Percentiles rank a stretch among this genome's conserved stretches.
These are phyloP conservation scores for Ambrosia trifida DNA, from an alignment of 129 eudicot species.

Conservation along the genomic window DNA sequence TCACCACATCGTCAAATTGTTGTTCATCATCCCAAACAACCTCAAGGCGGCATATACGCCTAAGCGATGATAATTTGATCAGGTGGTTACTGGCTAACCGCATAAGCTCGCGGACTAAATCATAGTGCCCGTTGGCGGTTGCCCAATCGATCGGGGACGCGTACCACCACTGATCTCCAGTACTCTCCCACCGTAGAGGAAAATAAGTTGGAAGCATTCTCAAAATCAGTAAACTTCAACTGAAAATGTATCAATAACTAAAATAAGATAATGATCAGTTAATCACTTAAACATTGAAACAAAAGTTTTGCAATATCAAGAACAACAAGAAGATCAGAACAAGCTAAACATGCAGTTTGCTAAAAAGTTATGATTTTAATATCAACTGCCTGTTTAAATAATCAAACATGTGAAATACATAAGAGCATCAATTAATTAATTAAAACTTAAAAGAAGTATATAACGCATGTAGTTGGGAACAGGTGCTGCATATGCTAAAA, in stretches of 20 bases:
- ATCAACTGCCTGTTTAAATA: too few relatives aligned
- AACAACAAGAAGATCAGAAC: not conserved
- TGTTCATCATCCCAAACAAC: slow-evolving; percentile 93
- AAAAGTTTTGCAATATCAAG: not conserved
- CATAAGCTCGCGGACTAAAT: slow-evolving; percentile 83
- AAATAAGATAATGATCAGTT: slow-evolving; percentile 14
- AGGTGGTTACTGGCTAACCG: slow-evolving; percentile 83
- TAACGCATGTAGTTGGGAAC: too few relatives aligned
- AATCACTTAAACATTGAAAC: not conserved
- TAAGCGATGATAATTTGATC: slow-evolving; percentile 72
- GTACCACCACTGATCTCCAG: slow-evolving; percentile 99
- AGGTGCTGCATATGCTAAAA: too few relatives aligned
- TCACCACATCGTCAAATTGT: slow-evolving; percentile 77
- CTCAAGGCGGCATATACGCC: slow-evolving; percentile 86
- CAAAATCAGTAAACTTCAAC: slow-evolving; percentile 17
- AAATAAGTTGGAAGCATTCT: slow-evolving; percentile 73
- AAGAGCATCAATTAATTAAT: too few relatives aligned
- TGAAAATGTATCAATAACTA: slow-evolving; percentile 24
- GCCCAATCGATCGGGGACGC: too few relatives aligned
- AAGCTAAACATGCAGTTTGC: not conserved
- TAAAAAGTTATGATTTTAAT: slow-evolving; percentile 3
- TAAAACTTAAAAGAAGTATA: too few relatives aligned
- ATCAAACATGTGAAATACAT: slow-evolving; percentile 2
- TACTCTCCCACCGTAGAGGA: slow-evolving; percentile 96
- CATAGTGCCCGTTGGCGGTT: slow-evolving; percentile 93